Evolutionary conservation across 208 protist species (phyloP), one percentile per base, ranked within the genome.

Genomic region (Phytomonas francai): DNA sequence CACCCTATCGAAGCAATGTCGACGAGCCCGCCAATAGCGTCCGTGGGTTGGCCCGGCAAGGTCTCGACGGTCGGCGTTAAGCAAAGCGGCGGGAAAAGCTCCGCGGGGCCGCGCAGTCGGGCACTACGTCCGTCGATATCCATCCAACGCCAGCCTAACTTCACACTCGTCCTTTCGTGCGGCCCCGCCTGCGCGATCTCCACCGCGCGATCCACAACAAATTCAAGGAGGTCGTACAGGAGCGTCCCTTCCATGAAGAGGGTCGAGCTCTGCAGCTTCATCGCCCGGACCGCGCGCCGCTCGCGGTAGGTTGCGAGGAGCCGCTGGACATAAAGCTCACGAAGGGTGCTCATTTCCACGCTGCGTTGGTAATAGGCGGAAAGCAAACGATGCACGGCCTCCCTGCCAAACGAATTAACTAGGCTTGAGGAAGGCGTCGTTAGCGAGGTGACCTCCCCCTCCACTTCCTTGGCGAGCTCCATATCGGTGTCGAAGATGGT

Each of bases 81-180:
- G 30, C 22, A 74, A 42, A 96, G 63, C 22, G 91, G 91, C 5
- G 91, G 91, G 70, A 76, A 91, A 67, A 85, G 74, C 68, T 88
- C 68, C 16, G 90, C 76, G 16, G 83, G 79, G 57, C 33, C 76
- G 14, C 81, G 81, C 36, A 94, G 68, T 5, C 71, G 65, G 56
- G 63, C 62, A 69, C 88, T 96, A 33, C 85, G 73, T 9, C 91
- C 91, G 59, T 96, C 86, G 45, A 96, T 83, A 71, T 93, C 86
- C 60, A 79, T 54, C 88, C 91, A 96, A 45, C 65, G 73, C 71
- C 83, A 96, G 58, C 63, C 61, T 5, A 74, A 54, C 8, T 59
- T 63, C 4, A 65, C 39, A 11, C 65, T 57, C 59, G 83, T 68
- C n/a, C n/a, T n/a, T n/a, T n/a, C n/a, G n/a, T n/a, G n/a, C 6